Conservation (phyloP, 768 basidiomycete species). For the Lactarius sanguifluus region DNA sequence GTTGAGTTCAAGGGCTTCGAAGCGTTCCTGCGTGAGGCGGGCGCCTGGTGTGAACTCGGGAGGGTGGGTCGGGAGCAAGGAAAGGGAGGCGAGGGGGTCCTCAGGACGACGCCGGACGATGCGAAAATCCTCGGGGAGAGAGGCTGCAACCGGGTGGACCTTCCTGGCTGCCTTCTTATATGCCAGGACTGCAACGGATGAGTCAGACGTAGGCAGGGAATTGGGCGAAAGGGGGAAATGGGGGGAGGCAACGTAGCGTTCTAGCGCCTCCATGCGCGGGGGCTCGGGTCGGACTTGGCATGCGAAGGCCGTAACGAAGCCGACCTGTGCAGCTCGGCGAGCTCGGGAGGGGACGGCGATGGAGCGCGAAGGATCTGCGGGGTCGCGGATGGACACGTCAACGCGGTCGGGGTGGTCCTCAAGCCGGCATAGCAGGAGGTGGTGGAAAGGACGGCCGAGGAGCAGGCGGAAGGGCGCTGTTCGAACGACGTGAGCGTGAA, state of each 20-base stretch:
- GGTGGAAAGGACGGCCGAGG: not conserved
- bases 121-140: not conserved
- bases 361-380: not conserved
- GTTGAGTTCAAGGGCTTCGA: not conserved
- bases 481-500: too few relatives aligned
- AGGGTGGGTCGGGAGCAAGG: not conserved
- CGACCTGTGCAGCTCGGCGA: too few relatives aligned
- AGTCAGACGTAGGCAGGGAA: not conserved
- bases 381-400: not conserved
- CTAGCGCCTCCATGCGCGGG: not conserved
- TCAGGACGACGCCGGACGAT: not conserved
- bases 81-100: not conserved
- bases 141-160: not conserved
- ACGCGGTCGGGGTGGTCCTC: not conserved
- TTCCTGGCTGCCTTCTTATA: not conserved
- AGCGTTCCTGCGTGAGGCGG: not conserved
- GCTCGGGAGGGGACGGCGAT: not conserved
- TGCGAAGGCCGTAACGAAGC: too few relatives aligned
- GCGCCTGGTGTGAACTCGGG: not conserved
- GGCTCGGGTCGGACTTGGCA: not conserved
- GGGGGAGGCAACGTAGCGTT: not conserved
- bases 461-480: not conserved
- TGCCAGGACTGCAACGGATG: not conserved
- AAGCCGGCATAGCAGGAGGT: not conserved
- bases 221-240: not conserved